Conservation (phyloP, 2,329 filamentous ascomycete species). For the Myriosclerotinia duriaeana region DNA sequence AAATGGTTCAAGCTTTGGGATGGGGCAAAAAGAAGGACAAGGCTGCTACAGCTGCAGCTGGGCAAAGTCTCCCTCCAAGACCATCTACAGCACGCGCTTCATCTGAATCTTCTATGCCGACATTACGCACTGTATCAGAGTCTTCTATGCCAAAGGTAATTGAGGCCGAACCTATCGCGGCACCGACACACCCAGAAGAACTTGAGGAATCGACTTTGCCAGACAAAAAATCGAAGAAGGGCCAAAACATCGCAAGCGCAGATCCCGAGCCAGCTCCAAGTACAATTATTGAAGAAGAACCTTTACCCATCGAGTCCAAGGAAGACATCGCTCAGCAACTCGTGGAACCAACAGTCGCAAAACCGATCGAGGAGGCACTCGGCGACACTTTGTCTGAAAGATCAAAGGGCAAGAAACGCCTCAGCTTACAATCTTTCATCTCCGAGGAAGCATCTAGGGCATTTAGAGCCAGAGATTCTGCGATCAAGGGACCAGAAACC, state of each 20-base stretch:
- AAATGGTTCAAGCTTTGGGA: conserved; percentile 22
- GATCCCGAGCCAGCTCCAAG: conserved; percentile 1
- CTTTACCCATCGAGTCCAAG: conserved; percentile 1
- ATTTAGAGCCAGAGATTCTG: conserved; percentile 2
- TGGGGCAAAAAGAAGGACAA: conserved; percentile 23
- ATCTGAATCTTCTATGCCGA: conserved; percentile 2
- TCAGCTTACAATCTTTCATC: conserved; percentile 14
- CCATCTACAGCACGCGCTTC: conserved; percentile 16
- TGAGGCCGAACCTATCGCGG: conserved; percentile 3
- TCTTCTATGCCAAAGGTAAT: neutral
- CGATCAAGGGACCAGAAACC: neutral
- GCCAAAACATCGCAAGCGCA: neutral
- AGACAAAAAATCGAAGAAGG: conserved; percentile 45
- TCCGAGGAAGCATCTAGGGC: conserved; percentile 13
- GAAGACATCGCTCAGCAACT: neutral
- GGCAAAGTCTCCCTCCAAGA: conserved; percentile 13
- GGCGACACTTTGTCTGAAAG: neutral
- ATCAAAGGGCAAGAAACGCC: conserved; percentile 6
- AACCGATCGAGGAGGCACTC: neutral
- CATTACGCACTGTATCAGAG: conserved; percentile 5
- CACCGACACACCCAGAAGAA: neutral
- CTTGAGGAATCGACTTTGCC: conserved; percentile 20
- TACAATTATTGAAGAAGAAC: conserved; percentile 2
- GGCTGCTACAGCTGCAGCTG: conserved; percentile 11
- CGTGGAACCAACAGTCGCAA: neutral